Percentiles rank a stretch among this genome's conserved stretches.
These are phyloP conservation scores for Boletus fagicola DNA, from an alignment of 768 basidiomycete genomes.

Conservation along the genomic window DNA sequence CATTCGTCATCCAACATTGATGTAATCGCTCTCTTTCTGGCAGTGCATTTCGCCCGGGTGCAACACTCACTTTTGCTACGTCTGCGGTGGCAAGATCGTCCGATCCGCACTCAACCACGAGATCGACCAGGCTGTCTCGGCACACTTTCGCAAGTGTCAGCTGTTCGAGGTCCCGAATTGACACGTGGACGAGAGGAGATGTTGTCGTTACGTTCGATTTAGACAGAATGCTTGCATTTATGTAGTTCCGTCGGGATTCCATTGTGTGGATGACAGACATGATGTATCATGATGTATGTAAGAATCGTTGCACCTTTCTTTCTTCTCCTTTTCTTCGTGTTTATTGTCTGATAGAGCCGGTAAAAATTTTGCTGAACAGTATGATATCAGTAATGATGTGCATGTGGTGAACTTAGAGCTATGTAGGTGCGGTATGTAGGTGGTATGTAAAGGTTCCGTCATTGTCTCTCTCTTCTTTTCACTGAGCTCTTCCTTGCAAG, in stretches of 20 bases:
- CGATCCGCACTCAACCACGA: constrained; percentile 36
- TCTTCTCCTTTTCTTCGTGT: too few relatives aligned
- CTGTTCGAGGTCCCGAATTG: constrained; percentile 37
- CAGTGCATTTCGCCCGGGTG: constrained; percentile 59
- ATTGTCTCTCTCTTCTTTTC: too few relatives aligned
- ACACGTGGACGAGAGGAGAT: not conserved
- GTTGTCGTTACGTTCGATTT: not conserved
- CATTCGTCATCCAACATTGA: not conserved
- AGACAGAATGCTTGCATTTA: not conserved
- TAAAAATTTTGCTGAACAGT: too few relatives aligned
- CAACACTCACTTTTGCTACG: constrained; percentile 58
- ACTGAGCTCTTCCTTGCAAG: too few relatives aligned
- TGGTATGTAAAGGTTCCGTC: too few relatives aligned
- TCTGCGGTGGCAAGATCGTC: constrained; percentile 48
- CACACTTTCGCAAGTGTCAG: constrained; percentile 35
- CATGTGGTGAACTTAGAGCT: too few relatives aligned
- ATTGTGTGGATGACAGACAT: not conserved
- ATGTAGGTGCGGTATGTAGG: too few relatives aligned
- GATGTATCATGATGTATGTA: not conserved
- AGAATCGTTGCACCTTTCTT: not conserved
- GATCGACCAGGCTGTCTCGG: constrained; percentile 29
- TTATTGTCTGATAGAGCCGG: too few relatives aligned
- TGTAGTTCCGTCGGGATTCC: not conserved
- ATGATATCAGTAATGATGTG: too few relatives aligned
- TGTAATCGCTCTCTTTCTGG: not conserved